Conservation (phyloP, 805 yeast genomes). For the Komagataella mondaviorum region DNA sequence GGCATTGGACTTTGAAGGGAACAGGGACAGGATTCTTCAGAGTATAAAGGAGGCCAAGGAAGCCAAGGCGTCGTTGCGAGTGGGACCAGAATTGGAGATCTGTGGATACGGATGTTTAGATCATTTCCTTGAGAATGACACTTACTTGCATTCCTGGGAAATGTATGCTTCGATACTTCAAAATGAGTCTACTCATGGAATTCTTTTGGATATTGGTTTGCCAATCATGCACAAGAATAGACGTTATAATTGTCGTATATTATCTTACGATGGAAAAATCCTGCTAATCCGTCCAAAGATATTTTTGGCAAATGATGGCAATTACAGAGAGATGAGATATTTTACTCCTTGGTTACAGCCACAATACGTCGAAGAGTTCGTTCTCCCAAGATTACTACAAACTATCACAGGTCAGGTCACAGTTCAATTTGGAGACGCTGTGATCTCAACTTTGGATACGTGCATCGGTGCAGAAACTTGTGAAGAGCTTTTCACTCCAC, state of each 20-base stretch:
- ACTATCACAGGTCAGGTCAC: conserved; percentile 49
- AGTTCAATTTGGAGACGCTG: conserved; percentile 86
- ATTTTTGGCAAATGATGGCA: conserved; percentile 94
- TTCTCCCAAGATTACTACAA: conserved; percentile 60
- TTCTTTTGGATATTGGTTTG: conserved; percentile 86
- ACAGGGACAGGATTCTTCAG: conserved; percentile 78
- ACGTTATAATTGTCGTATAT: conserved; percentile 81
- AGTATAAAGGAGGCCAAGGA: conserved; percentile 69
- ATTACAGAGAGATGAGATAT: conserved; percentile 94
- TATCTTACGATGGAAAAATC: conserved; percentile 69
- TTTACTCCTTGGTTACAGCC: conserved; percentile 91
- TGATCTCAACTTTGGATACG: conserved; percentile 72
- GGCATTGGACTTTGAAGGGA: conserved; percentile 98
- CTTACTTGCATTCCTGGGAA: conserved; percentile 89
- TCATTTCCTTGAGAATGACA: conserved; percentile 84
- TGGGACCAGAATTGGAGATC: conserved; percentile 94
- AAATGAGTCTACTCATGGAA: conserved; percentile 57
- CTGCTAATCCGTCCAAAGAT: conserved; percentile 84
- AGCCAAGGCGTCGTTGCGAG: conserved; percentile 68
- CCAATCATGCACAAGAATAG: conserved; percentile 82
- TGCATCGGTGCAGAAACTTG: conserved; percentile 96
- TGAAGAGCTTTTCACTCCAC: conserved; percentile 94
- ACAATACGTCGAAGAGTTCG: conserved; percentile 56
- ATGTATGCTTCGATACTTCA: conserved; percentile 68
- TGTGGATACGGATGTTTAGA: conserved; percentile 94